Percentiles rank a stretch among this genome's conserved stretches.
These are phyloP conservation scores for Microbotryomycetes sp. DNA, from an alignment of 1,284 basidiomycete genomes.

Conservation along the genomic window DNA sequence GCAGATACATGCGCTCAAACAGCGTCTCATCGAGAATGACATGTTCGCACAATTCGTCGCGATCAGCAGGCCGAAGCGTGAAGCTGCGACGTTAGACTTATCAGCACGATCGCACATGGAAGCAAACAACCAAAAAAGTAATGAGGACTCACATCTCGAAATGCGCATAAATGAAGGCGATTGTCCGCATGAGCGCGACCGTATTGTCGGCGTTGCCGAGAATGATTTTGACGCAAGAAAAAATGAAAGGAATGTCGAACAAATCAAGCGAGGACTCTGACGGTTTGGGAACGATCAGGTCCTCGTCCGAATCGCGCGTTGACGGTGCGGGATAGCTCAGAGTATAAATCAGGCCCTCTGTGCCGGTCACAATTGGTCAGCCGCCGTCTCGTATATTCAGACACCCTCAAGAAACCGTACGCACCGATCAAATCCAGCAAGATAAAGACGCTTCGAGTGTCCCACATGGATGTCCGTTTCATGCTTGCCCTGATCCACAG, in stretches of 20 bases:
- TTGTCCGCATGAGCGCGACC: constrained; percentile 46
- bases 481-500: constrained; percentile 46
- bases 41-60: constrained; percentile 44
- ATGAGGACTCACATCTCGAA: constrained; percentile 41
- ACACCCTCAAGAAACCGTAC: neutral
- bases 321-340: constrained; percentile 31
- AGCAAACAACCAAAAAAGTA: neutral
- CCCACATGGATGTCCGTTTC: constrained; percentile 47
- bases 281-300: constrained; percentile 22
- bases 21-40: constrained; percentile 44
- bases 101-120: neutral
- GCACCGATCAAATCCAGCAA: constrained; percentile 35
- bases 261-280: constrained; percentile 31
- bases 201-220: constrained; percentile 48
- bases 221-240: constrained; percentile 44
- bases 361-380: neutral
- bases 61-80: constrained; percentile 42
- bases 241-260: constrained; percentile 45
- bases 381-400: neutral
- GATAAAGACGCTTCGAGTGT: constrained; percentile 47
- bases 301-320: constrained; percentile 40
- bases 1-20: constrained; percentile 46
- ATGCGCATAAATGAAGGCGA: constrained; percentile 48
- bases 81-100: constrained; percentile 35
- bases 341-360: constrained; percentile 34